Evolutionary conservation across 768 basidiomycete genomes (phyloP).

Genomic region (Termitomyces sp.): DNA sequence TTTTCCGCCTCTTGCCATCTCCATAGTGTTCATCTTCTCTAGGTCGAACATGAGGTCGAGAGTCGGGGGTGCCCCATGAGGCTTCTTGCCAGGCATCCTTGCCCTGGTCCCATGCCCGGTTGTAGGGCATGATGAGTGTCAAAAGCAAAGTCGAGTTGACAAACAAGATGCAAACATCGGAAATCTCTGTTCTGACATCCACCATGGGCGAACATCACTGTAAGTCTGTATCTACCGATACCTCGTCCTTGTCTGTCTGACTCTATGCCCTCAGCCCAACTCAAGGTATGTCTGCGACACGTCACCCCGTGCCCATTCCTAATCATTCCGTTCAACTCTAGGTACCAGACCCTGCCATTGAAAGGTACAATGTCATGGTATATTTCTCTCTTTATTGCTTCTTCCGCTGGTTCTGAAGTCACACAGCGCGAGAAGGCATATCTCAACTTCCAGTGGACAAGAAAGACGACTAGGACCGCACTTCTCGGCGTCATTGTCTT

Average conservation of each 20-base stretch:
- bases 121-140: constrained; percentile 59
- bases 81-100: constrained; percentile 58
- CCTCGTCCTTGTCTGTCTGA: constrained; percentile 2
- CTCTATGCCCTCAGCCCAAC: constrained; percentile 39
- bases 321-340: constrained; percentile 12
- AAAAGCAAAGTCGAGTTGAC: constrained; percentile 32
- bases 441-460: constrained; percentile 79
- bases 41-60: constrained; percentile 40
- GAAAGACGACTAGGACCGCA: constrained; percentile 55
- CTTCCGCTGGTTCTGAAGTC: constrained; percentile 3
- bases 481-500: constrained; percentile 62
- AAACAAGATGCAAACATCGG: constrained; percentile 29
- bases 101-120: constrained; percentile 86
- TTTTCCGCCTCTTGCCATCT: constrained; percentile 79
- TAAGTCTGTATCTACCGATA: constrained; percentile 19
- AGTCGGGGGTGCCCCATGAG: constrained; percentile 36
- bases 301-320: background rate
- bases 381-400: constrained; percentile 1
- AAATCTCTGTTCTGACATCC: constrained; percentile 26
- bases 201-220: constrained; percentile 64
- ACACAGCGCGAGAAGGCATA: constrained; percentile 81
- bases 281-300: constrained; percentile 42
- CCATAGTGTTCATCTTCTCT: constrained; percentile 68
- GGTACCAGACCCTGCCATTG: constrained; percentile 53
- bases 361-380: constrained; percentile 54